Conservation (phyloP, 1,284 basidiomycete genomes). For the Pascua sp. region DNA sequence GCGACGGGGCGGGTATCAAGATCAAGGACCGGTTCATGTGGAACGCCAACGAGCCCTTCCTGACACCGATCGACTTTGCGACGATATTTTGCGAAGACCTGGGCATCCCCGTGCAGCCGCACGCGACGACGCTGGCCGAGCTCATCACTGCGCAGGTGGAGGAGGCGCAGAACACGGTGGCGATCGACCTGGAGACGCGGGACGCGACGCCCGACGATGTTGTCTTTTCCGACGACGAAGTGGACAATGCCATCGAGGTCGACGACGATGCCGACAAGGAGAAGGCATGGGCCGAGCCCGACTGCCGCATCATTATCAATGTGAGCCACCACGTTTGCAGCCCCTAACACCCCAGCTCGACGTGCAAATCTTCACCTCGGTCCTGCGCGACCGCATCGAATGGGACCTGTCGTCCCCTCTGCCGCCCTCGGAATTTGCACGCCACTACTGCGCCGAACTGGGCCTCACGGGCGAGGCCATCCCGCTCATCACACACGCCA, state of each 20-base stretch:
- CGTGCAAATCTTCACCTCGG: slow-evolving; percentile 90
- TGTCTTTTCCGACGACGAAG: slow-evolving; percentile 32
- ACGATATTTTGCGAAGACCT: slow-evolving; percentile 81
- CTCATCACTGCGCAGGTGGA: slow-evolving; percentile 88
- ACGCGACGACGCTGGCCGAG: slow-evolving; percentile 73
- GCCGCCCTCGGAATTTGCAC: slow-evolving; percentile 82
- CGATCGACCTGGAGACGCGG: slow-evolving; percentile 54
- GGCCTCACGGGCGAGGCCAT: slow-evolving; percentile 82
- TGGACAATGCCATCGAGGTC: slow-evolving; percentile 21
- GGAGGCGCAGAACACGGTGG: slow-evolving; percentile 74
- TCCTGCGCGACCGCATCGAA: slow-evolving; percentile 91
- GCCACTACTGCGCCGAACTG: slow-evolving; percentile 76
- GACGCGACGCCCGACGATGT: slow-evolving; percentile 41
- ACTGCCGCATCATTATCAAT: slow-evolving; percentile 84
- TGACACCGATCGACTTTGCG: slow-evolving; percentile 80
- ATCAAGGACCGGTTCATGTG: slow-evolving; percentile 96
- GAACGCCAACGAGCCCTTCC: slow-evolving; percentile 73
- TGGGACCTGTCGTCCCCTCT: slow-evolving; percentile 94
- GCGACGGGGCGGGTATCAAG: slow-evolving; percentile 59
- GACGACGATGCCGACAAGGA: slow-evolving; percentile 35
- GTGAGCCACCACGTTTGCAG: no score
- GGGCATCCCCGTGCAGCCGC: slow-evolving; percentile 65
- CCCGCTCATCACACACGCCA: slow-evolving; percentile 83
- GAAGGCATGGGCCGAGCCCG: slow-evolving; percentile 61
- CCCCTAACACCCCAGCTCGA: slow-evolving; percentile 74